A percentile compares a stretch with the other conserved stretches of the same genome.
Conservation (phyloP, 768 basidiomycete genomes). For the Hypsizygus marmoreus region DNA sequence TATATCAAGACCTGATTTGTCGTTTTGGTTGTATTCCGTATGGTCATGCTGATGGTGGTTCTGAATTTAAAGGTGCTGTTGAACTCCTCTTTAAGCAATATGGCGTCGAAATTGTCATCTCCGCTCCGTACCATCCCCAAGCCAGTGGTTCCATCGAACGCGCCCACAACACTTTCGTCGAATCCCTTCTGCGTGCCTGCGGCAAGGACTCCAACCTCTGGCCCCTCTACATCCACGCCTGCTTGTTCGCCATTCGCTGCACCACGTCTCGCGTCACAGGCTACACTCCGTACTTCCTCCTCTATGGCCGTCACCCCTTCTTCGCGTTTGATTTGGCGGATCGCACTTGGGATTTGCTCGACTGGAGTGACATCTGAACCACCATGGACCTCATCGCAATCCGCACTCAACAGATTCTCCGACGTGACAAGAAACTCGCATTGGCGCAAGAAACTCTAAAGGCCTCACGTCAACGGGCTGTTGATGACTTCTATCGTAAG, state of each 20-base stretch:
- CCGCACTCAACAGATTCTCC: slow-evolving; percentile 20
- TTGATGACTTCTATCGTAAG: slow-evolving; percentile 24
- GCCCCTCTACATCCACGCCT: slow-evolving; percentile 25
- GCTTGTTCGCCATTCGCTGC: slow-evolving; percentile 26
- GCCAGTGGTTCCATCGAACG: slow-evolving; percentile 34
- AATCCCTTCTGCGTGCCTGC: slow-evolving; percentile 22
- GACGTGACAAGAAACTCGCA: slow-evolving; percentile 19
- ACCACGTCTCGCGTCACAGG: slow-evolving; percentile 29
- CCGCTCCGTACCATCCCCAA: slow-evolving; percentile 32
- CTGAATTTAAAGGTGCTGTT: slow-evolving; percentile 29
- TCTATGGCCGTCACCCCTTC: slow-evolving; percentile 29
- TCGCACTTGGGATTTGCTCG: slow-evolving; percentile 25
- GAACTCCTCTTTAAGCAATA: slow-evolving; percentile 23
- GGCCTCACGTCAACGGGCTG: slow-evolving; percentile 11
- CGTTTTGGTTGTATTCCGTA: slow-evolving; percentile 22
- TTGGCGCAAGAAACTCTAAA: slow-evolving; percentile 15
- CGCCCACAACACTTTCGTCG: slow-evolving; percentile 24
- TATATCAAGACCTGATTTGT: slow-evolving; percentile 27
- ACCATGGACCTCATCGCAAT: slow-evolving; percentile 27
- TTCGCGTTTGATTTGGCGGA: slow-evolving; percentile 31
- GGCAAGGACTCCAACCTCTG: slow-evolving; percentile 22
- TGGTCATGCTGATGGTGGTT: slow-evolving; percentile 34
- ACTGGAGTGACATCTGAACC: slow-evolving; percentile 22
- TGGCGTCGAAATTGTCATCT: slow-evolving; percentile 25
- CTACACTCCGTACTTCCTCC: slow-evolving; percentile 30